phyloP scores from a whole-genome alignment of 768 basidiomycete genomes.

The Multifurca ochricompacta region DNA sequence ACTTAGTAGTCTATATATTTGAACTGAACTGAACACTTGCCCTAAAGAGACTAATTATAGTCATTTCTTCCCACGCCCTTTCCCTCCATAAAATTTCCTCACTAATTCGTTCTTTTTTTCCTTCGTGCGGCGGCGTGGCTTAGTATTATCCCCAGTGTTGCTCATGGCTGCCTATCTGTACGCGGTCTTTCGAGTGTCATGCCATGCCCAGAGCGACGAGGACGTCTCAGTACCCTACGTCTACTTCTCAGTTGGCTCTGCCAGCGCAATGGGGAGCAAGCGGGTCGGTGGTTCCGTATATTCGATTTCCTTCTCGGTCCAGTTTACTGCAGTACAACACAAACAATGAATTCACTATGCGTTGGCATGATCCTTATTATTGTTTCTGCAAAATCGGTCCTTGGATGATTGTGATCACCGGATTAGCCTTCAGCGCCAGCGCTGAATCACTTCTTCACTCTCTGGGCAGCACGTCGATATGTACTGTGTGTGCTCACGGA shows the following conservation, averaged over 20 bases:
- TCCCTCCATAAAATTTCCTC: neutral
- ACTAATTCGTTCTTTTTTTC: too few relatives aligned
- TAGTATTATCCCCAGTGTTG: conserved; percentile 75
- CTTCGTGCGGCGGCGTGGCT: conserved; percentile 80
- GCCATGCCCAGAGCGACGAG: conserved; percentile 62
- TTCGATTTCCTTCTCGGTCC: conserved; percentile 4
- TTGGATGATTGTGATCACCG: neutral
- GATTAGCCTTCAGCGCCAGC: too few relatives aligned
- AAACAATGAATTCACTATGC: neutral
- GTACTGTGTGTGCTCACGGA: too few relatives aligned
- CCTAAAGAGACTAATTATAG: conserved; percentile 4
- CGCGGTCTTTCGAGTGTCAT: conserved; percentile 86
- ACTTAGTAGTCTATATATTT: conserved; percentile 11
- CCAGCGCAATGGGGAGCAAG: conserved; percentile 37
- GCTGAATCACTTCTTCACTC: too few relatives aligned
- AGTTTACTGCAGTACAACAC: too few relatives aligned
- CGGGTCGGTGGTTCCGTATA: conserved; percentile 72
- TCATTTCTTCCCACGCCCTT: neutral
- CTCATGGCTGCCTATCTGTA: conserved; percentile 60
- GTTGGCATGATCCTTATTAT: too few relatives aligned
- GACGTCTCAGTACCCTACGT: conserved; percentile 77
- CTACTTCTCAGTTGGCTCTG: conserved; percentile 32
- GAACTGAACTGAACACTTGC: too few relatives aligned
- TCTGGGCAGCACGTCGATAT: too few relatives aligned
- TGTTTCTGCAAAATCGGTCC: too few relatives aligned